phyloP scores from a whole-genome alignment of 2,329 filamentous ascomycete species.

The Podosphaera aphanis region DNA sequence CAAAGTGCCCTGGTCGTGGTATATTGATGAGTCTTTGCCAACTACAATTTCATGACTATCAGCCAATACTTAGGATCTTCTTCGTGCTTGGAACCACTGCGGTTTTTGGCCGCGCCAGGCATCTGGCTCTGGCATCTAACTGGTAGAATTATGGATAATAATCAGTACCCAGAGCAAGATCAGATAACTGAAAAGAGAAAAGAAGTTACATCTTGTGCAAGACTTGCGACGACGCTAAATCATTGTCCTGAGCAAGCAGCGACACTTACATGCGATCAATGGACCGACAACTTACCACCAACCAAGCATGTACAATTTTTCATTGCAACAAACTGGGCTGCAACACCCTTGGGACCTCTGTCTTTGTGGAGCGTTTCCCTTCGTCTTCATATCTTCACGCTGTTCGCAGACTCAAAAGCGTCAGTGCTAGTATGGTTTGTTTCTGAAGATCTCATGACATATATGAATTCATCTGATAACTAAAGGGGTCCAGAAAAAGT shows the following conservation, averaged over 20 bases:
- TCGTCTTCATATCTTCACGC: slow-evolving; percentile 7
- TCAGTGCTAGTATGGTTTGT: slow-evolving; percentile 10
- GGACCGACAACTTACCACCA: slow-evolving; percentile 7
- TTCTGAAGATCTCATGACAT: neutral
- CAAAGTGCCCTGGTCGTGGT: too few species aligned
- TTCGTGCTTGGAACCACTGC: neutral
- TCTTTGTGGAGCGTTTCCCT: slow-evolving; percentile 7
- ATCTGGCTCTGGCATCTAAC: neutral
- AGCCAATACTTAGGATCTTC: too few species aligned
- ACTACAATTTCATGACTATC: neutral
- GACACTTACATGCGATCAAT: slow-evolving; percentile 4
- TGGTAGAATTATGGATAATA: neutral
- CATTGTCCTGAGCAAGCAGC: neutral
- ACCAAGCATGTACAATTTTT: slow-evolving; percentile 10
- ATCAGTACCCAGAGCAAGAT: neutral
- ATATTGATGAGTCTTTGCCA: neutral
- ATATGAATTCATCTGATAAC: neutral
- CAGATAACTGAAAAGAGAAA: neutral
- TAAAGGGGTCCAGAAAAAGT: slow-evolving; percentile 9
- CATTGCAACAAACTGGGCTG: slow-evolving; percentile 8
- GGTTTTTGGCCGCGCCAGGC: neutral
- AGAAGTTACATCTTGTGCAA: neutral
- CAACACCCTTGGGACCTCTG: slow-evolving; percentile 7
- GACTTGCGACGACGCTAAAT: neutral
- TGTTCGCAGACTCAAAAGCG: slow-evolving; percentile 10